These are phyloP conservation scores for Calocybe indica DNA, from an alignment of 768 basidiomycete genomes.

Conservation along the genomic window DNA sequence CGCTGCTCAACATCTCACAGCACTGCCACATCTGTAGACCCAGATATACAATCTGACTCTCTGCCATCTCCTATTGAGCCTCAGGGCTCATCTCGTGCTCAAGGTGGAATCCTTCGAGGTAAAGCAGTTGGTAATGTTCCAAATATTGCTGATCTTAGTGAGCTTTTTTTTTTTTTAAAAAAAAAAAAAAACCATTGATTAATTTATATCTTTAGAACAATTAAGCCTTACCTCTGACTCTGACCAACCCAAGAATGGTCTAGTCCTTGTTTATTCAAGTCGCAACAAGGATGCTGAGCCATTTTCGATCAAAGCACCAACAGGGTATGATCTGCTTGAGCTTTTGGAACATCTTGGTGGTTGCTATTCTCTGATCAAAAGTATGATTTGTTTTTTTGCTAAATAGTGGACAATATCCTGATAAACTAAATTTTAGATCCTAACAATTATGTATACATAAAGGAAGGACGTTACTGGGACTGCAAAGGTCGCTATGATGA, in stretches of 20 bases:
- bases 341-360: not conserved
- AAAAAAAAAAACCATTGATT: not conserved
- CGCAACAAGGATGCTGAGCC: no score
- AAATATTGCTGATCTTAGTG: slow-evolving; percentile 3
- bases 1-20: not conserved
- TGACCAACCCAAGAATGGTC: no score
- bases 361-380: not conserved
- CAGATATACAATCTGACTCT: not conserved
- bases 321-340: no score
- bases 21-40: not conserved
- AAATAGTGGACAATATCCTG: no score
- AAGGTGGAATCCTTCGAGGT: slow-evolving; percentile 5
- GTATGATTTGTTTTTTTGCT: not conserved
- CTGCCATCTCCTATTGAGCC: not conserved
- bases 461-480: no score
- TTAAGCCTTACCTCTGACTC: not conserved
- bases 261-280: no score
- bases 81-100: slow-evolving; percentile 5
- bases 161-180: not conserved
- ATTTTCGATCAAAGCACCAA: no score
- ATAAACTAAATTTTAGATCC: no score
- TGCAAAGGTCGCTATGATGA: no score
- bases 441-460: no score
- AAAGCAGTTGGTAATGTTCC: slow-evolving; percentile 6
- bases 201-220: not conserved